Conservation (phyloP, 352 stramenopile genomes). For the Thalassiosira allenii region DNA sequence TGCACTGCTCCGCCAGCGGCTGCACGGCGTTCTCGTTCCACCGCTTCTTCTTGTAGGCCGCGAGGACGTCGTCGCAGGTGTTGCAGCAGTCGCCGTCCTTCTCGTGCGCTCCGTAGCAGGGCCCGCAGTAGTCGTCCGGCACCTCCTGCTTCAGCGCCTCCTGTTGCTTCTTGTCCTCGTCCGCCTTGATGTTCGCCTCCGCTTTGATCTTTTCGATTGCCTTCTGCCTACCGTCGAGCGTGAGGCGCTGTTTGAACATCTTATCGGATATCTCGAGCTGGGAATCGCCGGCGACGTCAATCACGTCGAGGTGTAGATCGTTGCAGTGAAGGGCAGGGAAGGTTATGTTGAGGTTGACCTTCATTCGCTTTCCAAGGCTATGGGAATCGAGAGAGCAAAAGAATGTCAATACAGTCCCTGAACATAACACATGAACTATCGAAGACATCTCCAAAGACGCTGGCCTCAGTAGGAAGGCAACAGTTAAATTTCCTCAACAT, state of each 20-base stretch:
- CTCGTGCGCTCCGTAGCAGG: slow-evolving; percentile 91
- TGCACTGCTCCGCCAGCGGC: slow-evolving; percentile 82
- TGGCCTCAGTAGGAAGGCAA: slow-evolving; percentile 38
- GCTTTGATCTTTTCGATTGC: slow-evolving; percentile 73
- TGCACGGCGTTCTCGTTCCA: slow-evolving; percentile 73
- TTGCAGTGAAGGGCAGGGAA: slow-evolving; percentile 96
- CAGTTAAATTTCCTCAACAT: slow-evolving; percentile 25
- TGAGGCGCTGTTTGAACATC: slow-evolving; percentile 92
- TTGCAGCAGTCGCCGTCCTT: slow-evolving; percentile 81
- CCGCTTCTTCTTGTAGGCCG: slow-evolving; percentile 80
- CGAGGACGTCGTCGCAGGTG: slow-evolving; percentile 79
- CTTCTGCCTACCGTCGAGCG: slow-evolving; percentile 86
- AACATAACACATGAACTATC: not conserved
- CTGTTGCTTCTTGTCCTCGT: slow-evolving; percentile 69
- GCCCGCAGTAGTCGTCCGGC: slow-evolving; percentile 92
- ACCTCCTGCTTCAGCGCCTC: slow-evolving; percentile 69
- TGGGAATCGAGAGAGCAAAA: slow-evolving; percentile 12
- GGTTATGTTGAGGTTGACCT: slow-evolving; percentile 98
- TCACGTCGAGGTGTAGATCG: slow-evolving; percentile 97
- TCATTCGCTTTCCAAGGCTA: slow-evolving; percentile 92
- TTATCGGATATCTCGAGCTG: slow-evolving; percentile 97
- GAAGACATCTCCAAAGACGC: not conserved
- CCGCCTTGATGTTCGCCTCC: slow-evolving; percentile 68
- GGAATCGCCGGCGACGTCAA: slow-evolving; percentile 98
- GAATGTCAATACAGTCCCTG: slow-evolving; percentile 11